phyloP scores from a whole-genome alignment of 2,329 filamentous ascomycete species.

The Rutstroemia sp. region DNA sequence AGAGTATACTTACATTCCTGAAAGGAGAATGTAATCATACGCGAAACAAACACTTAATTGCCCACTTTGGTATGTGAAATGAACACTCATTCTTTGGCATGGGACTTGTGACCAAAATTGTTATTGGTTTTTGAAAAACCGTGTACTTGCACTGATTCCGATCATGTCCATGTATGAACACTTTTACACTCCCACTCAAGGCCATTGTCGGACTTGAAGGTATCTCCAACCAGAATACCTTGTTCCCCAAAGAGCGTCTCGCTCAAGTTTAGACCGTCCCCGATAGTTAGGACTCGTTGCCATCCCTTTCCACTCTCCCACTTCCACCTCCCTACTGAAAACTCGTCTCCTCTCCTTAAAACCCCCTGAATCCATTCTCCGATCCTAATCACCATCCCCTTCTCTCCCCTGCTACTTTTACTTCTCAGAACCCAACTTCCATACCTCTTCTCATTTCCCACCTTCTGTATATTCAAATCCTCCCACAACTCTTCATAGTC shows the following conservation, averaged over 20 bases:
- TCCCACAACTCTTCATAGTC: constrained; percentile 31
- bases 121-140: no score
- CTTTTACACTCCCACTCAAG: constrained; percentile 13
- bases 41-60: not conserved
- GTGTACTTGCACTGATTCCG: no score
- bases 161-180: not conserved
- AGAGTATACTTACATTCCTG: constrained; percentile 3
- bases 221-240: not conserved
- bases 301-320: constrained; percentile 13
- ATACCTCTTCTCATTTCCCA: constrained; percentile 3
- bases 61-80: not conserved
- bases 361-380: constrained; percentile 17
- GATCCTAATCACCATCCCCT: constrained; percentile 19
- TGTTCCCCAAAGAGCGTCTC: constrained; percentile 1
- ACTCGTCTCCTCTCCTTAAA: constrained; percentile 12
- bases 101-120: not conserved
- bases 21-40: constrained; percentile 6
- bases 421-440: constrained; percentile 18
- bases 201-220: constrained; percentile 4
- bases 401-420: constrained; percentile 3
- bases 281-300: constrained; percentile 9
- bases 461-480: constrained; percentile 18
- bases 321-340: constrained; percentile 16
- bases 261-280: not conserved
- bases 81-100: not conserved